These are phyloP conservation scores for Furcasterigmium sp. DNA, from an alignment of 2,329 filamentous ascomycete species.

Conservation along the genomic window DNA sequence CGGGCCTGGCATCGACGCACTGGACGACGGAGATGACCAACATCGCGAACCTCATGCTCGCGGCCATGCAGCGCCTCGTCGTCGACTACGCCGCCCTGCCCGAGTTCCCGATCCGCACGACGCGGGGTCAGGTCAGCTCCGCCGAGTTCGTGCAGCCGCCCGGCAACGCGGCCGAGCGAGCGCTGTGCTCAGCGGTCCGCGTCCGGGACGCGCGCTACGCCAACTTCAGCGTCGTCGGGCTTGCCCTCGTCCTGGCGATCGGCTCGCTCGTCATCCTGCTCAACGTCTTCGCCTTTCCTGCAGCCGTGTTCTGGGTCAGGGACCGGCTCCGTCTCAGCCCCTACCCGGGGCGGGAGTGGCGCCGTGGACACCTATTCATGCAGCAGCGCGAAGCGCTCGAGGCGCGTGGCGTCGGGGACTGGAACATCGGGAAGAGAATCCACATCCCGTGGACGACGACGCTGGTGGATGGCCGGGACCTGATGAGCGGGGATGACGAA, in stretches of 20 bases:
- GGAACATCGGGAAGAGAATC: neutral
- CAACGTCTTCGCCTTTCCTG: neutral
- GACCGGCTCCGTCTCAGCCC: neutral
- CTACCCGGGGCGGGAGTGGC: neutral
- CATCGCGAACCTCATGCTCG: neutral
- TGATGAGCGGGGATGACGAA: neutral
- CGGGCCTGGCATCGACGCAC: neutral
- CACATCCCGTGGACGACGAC: neutral
- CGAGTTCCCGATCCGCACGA: neutral
- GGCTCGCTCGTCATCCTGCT: neutral
- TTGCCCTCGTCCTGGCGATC: neutral
- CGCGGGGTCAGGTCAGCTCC: neutral
- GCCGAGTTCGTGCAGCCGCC: neutral
- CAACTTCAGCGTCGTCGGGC: neutral
- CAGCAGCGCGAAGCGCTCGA: neutral
- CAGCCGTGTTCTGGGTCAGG: neutral
- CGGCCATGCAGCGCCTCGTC: slow-evolving; percentile 1
- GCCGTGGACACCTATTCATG: neutral
- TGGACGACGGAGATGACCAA: slow-evolving; percentile 1
- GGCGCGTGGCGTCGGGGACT: neutral
- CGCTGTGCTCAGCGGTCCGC: neutral
- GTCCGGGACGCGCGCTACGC: neutral
- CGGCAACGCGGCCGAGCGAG: neutral
- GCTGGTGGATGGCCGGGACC: neutral
- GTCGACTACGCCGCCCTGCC: slow-evolving; percentile 1